These are phyloP conservation scores for Rubia peregrina DNA, from an alignment of 305 asterid species.

Conservation along the genomic window DNA sequence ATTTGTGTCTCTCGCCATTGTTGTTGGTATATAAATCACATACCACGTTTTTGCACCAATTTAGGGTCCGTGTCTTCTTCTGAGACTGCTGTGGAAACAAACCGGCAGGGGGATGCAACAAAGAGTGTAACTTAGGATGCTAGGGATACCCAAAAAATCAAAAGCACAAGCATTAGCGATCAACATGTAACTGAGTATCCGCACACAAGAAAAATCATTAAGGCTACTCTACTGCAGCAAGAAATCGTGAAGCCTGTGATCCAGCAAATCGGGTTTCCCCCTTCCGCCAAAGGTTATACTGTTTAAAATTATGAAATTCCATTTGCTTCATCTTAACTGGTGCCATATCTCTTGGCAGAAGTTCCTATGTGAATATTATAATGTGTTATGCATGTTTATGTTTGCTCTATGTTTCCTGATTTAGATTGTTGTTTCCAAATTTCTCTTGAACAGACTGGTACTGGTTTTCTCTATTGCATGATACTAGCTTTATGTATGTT, in stretches of 20 bases:
- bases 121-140: conserved; percentile 9
- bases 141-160: not conserved
- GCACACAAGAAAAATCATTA: conserved; percentile 4
- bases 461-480: not conserved
- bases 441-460: not conserved
- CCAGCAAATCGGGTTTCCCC: conserved; percentile 1
- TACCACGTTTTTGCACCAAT: not conserved
- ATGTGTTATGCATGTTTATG: not conserved
- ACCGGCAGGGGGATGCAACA: not conserved
- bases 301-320: no score
- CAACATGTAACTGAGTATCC: conserved; percentile 9
- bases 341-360: not conserved
- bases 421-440: not conserved
- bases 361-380: not conserved
- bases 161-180: conserved; percentile 4
- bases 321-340: no score
- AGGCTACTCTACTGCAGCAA: conserved; percentile 13
- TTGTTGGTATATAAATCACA: not conserved
- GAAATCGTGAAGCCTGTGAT: conserved; percentile 15
- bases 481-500: not conserved
- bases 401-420: not conserved
- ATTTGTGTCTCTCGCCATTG: not conserved
- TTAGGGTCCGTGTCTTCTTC: not conserved
- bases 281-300: conserved; percentile 6
- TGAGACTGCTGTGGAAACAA: not conserved